A percentile compares a stretch with the other conserved stretches of the same genome.
Evolutionary conservation across 441 rosid genomes (phyloP).

Genomic region (Corymbia calophylla): DNA sequence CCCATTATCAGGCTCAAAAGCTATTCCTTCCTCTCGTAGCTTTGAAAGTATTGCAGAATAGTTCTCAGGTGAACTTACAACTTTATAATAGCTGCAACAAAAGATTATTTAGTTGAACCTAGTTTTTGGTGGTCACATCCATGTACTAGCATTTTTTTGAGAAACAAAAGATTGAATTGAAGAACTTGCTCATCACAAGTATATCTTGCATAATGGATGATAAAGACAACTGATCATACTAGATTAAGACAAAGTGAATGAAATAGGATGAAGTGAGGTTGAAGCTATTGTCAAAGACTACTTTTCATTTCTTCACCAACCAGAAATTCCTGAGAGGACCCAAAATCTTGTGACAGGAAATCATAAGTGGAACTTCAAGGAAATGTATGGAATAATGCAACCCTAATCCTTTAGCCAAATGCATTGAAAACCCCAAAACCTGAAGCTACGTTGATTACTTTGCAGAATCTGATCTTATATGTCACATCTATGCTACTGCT

Average conservation of each 20-base stretch:
- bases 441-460: not conserved
- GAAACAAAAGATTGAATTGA: not conserved
- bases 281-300: not conserved
- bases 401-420: not conserved
- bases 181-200: not conserved
- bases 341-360: not conserved
- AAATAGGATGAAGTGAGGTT: not conserved
- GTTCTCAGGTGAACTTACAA: constrained; percentile 67
- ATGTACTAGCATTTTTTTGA: not conserved
- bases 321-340: not conserved
- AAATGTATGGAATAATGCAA: not conserved
- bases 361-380: not conserved
- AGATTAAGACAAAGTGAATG: not conserved
- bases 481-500: not conserved
- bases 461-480: not conserved
- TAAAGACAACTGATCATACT: not conserved
- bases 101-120: not conserved
- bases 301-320: not conserved
- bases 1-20: constrained; percentile 84
- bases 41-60: constrained; percentile 55
- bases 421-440: not conserved
- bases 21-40: constrained; percentile 65
- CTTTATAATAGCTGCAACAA: constrained; percentile 57
- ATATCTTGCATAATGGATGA: not conserved
- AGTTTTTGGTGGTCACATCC: not conserved